These are phyloP conservation scores for Filobasidium floriforme DNA, from an alignment of 768 basidiomycete genomes.

Conservation along the genomic window DNA sequence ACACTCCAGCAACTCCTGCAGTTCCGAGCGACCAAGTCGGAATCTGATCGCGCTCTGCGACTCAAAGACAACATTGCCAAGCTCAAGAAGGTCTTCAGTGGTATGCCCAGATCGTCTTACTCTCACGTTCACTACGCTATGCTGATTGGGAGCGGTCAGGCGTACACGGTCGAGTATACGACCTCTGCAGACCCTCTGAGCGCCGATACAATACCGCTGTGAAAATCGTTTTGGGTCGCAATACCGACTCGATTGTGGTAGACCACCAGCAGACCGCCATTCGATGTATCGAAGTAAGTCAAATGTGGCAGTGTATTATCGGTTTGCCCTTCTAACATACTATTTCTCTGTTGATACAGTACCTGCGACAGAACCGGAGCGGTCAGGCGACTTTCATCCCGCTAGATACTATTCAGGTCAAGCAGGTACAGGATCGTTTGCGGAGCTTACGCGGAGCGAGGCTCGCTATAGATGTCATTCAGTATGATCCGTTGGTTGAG, in stretches of 20 bases:
- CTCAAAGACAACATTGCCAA: conserved; percentile 78
- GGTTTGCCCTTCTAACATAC: not conserved
- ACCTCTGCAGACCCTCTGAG: conserved; percentile 88
- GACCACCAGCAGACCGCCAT: conserved; percentile 96
- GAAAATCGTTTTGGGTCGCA: conserved; percentile 81
- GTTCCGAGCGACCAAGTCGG: conserved; percentile 79
- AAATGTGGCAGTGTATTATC: not conserved
- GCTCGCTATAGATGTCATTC: conserved; percentile 76
- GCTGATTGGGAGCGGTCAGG: conserved; percentile 48
- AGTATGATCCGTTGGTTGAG: conserved; percentile 74
- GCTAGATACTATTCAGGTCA: conserved; percentile 92
- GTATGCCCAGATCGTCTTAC: conserved; percentile 45
- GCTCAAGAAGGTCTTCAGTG: conserved; percentile 83
- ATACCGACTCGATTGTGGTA: conserved; percentile 91
- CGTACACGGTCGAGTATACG: conserved; percentile 83
- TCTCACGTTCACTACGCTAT: too few species aligned
- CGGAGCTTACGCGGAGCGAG: conserved; percentile 81
- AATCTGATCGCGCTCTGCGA: conserved; percentile 72
- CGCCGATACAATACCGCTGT: conserved; percentile 89
- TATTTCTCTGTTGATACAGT: conserved; percentile 49
- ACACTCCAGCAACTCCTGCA: conserved; percentile 76
- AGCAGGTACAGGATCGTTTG: conserved; percentile 88
- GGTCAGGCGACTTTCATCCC: conserved; percentile 98
- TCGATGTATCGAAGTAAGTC: conserved; percentile 81
- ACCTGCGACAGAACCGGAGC: conserved; percentile 86